phyloP scores from a whole-genome alignment of 2,329 filamentous ascomycete genomes.

The Metarhizium brunneum region DNA sequence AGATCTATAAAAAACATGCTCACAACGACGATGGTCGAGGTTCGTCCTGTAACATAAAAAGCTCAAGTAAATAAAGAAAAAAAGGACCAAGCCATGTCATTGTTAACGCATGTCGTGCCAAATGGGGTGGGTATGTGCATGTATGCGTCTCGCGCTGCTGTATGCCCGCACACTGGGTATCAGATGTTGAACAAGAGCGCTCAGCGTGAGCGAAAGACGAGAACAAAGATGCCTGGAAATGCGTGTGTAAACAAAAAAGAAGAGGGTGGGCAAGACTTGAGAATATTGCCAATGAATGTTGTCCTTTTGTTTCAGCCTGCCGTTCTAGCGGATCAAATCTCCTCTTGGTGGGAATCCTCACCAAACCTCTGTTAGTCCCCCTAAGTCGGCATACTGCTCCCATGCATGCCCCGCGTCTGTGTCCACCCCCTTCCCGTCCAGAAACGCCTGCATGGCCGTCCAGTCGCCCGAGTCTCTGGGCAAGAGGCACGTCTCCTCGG shows the following conservation, averaged over 20 bases:
- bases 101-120: not conserved
- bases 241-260: constrained; percentile 4
- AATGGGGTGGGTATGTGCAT: not conserved
- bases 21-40: not conserved
- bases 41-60: not conserved
- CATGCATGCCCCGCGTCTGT: constrained; percentile 22
- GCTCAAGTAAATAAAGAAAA: not conserved
- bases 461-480: constrained; percentile 24
- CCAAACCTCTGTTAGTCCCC: constrained; percentile 31
- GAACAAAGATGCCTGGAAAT: not conserved
- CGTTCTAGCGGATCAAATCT: too few species aligned
- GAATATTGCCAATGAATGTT: not conserved
- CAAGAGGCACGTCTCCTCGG: constrained; percentile 18
- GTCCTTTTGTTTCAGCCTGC: too few species aligned
- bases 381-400: constrained; percentile 38
- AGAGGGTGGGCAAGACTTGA: not conserved
- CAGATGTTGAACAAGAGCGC: not conserved
- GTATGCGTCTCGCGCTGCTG: not conserved
- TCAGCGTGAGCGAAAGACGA: constrained; percentile 1
- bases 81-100: not conserved
- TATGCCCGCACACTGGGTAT: constrained; percentile 2
- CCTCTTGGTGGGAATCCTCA: constrained; percentile 10
- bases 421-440: constrained; percentile 16
- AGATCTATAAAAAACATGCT: not conserved
- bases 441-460: constrained; percentile 27